A percentile compares a stretch with the other conserved stretches of the same genome.
phyloP scores from a whole-genome alignment of 192 early-diverging fungal genomes.

The Pilobolus umbonatus region DNA sequence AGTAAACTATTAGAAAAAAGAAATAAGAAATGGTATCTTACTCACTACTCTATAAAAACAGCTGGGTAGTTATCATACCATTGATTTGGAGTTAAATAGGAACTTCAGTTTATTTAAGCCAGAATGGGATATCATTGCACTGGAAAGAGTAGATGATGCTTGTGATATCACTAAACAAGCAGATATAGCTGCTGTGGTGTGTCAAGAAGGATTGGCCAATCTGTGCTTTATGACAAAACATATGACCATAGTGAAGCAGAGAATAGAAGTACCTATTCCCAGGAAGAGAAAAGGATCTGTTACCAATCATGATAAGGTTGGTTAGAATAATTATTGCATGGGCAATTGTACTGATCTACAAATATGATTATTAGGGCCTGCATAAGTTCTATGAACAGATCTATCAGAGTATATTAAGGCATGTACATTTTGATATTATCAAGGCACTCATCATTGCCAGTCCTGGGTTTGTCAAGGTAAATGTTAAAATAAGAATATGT shows the following conservation, averaged over 20 bases:
- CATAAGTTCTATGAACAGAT: conserved; percentile 89
- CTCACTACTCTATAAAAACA: conserved; percentile 25
- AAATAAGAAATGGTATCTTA: background rate
- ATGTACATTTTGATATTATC: conserved; percentile 88
- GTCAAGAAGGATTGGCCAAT: conserved; percentile 87
- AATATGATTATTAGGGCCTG: conserved; percentile 44
- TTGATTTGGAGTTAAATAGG: conserved; percentile 88
- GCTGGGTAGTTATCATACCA: conserved; percentile 90
- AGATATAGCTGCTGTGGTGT: conserved; percentile 88
- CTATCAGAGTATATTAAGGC: conserved; percentile 78
- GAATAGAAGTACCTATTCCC: conserved; percentile 89
- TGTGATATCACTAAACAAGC: conserved; percentile 87
- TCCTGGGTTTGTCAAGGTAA: conserved; percentile 90
- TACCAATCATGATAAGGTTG: conserved; percentile 83
- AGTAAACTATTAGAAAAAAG: conserved; percentile 30
- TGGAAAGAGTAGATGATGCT: conserved; percentile 83
- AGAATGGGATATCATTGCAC: conserved; percentile 91
- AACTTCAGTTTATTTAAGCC: conserved; percentile 84
- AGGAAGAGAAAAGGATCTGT: conserved; percentile 88
- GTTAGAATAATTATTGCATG: background rate
- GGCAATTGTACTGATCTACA: background rate
- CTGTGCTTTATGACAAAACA: conserved; percentile 89
- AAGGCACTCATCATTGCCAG: conserved; percentile 96
- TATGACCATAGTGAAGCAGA: conserved; percentile 93
- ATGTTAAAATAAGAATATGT: background rate